Percentiles rank a stretch among this genome's conserved stretches.
These are phyloP conservation scores for Stephanodiscus minutulus DNA, from an alignment of 108 stramenopile genomes.

Conservation along the genomic window DNA sequence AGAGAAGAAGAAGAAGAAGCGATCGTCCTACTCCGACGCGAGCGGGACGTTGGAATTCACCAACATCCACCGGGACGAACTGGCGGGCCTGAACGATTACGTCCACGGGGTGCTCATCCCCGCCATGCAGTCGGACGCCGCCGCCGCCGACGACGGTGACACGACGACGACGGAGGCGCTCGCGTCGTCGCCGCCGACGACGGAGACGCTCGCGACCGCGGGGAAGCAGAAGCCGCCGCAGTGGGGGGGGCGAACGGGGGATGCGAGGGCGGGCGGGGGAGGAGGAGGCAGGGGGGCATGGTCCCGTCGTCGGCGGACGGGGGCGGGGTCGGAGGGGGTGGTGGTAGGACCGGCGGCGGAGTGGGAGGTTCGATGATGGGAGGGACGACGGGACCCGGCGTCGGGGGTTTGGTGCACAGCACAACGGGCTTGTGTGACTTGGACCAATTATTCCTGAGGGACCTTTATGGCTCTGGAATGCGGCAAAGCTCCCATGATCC, in stretches of 20 bases:
- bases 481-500: no score
- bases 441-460: no score
- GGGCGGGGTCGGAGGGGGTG: no score
- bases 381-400: no score
- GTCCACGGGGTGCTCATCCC: conserved; percentile 74
- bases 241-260: background rate
- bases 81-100: conserved; percentile 64
- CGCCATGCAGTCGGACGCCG: conserved; percentile 67
- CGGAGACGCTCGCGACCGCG: conserved; percentile 1
- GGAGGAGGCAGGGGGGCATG: no score
- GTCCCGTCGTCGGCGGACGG: no score
- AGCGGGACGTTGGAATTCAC: conserved; percentile 63
- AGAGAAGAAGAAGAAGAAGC: conserved; percentile 7
- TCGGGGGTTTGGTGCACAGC: no score
- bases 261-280: no score
- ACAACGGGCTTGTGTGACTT: no score
- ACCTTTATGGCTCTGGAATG: no score
- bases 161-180: conserved; percentile 16
- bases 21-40: conserved; percentile 12
- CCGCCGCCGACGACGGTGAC: conserved; percentile 8
- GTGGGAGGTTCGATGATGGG: no score
- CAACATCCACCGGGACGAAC: conserved; percentile 78
- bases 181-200: conserved; percentile 27
- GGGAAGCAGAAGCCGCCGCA: background rate
- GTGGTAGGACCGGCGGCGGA: no score